phyloP scores from a whole-genome alignment of 441 rosid species.

The Theobroma grandiflorum region DNA sequence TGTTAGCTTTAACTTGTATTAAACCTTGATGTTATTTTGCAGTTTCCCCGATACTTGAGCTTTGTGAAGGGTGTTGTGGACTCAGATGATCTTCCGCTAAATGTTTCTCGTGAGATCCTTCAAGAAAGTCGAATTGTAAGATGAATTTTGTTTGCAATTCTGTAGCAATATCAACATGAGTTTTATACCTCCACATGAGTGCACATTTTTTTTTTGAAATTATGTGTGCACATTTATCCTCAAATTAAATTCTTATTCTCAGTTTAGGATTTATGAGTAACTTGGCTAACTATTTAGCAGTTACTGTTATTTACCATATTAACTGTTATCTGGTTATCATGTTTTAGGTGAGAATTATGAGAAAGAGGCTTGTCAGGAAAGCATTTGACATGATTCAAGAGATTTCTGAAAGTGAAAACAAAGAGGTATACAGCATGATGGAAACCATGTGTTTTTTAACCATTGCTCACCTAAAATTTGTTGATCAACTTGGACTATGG shows the following conservation, averaged over 20 bases:
- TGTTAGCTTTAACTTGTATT: not conserved
- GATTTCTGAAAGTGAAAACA: conserved; percentile 81
- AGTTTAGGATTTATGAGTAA: not conserved
- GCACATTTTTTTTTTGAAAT: too few relatives aligned
- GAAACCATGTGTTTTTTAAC: not conserved
- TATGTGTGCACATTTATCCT: not conserved
- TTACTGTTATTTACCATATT: not conserved
- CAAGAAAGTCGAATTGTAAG: conserved; percentile 97
- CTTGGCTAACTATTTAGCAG: not conserved
- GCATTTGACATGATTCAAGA: conserved; percentile 98
- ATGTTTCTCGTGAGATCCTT: conserved; percentile 96
- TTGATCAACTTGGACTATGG: conserved; percentile 7
- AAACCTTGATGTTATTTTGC: conserved; percentile 32
- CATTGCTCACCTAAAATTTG: not conserved
- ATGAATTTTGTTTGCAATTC: not conserved
- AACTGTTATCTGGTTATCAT: not conserved
- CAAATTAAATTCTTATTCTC: not conserved
- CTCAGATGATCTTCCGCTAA: conserved; percentile 95
- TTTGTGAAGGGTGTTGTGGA: conserved; percentile 98
- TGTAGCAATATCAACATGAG: not conserved
- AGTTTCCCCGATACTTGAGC: conserved; percentile 97
- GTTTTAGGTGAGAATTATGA: conserved; percentile 86
- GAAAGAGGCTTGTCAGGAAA: conserved; percentile 96
- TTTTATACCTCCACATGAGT: not conserved
- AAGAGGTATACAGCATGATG: conserved; percentile 64